Conservation (phyloP, 1,139 yeast genomes). For the Saccharomyces hybrid region DNA sequence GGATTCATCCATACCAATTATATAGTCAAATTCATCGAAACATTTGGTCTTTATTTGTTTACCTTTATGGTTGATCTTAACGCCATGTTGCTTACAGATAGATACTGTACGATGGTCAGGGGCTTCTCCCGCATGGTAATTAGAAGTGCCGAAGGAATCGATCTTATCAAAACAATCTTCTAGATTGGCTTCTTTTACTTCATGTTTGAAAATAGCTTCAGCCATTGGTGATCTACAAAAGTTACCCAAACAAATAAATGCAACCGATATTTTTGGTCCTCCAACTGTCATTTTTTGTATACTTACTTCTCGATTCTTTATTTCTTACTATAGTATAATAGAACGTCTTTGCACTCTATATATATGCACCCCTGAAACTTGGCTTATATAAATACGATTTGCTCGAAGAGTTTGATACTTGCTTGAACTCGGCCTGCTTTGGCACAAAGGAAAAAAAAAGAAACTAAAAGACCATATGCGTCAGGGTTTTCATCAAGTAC, state of each 20-base stretch:
- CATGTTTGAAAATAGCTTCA: slow-evolving; percentile 75
- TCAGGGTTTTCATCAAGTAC: too few species aligned
- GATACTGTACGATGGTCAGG: slow-evolving; percentile 71
- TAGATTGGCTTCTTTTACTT: slow-evolving; percentile 45
- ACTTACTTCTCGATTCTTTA: neutral
- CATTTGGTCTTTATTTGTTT: slow-evolving; percentile 58
- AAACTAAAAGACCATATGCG: neutral
- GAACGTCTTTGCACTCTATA: too few species aligned
- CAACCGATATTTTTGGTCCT: slow-evolving; percentile 46
- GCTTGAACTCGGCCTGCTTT: neutral
- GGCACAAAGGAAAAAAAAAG: neutral
- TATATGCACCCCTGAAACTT: too few species aligned
- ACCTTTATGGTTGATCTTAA: slow-evolving; percentile 67
- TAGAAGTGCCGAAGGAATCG: slow-evolving; percentile 86
- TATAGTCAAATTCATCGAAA: slow-evolving; percentile 67
- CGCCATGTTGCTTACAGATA: slow-evolving; percentile 64
- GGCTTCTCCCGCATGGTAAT: slow-evolving; percentile 71
- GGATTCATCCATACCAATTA: slow-evolving; percentile 76
- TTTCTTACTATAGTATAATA: neutral
- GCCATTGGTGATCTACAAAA: slow-evolving; percentile 99
- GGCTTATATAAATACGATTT: neutral
- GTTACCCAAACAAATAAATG: slow-evolving; percentile 88
- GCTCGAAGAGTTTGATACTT: neutral
- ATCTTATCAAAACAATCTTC: slow-evolving; percentile 40
- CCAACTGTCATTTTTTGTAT: slow-evolving; percentile 9